A percentile compares a stretch with the other conserved stretches of the same genome.
phyloP scores from a whole-genome alignment of 441 rosid genomes.

The Adansonia madagascariensis region DNA sequence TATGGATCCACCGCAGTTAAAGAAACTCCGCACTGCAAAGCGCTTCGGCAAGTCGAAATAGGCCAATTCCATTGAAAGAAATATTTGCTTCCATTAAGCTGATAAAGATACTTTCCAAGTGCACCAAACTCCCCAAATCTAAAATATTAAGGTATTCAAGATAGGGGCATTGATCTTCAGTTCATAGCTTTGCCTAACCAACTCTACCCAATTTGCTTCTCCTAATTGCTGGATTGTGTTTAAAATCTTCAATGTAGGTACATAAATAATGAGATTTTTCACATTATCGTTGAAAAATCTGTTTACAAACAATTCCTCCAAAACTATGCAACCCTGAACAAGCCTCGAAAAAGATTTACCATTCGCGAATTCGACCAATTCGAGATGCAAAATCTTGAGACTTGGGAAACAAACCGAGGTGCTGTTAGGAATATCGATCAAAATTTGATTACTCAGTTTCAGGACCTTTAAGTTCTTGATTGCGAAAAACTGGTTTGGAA shows the following conservation, averaged over 20 bases:
- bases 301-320: not conserved
- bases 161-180: not conserved
- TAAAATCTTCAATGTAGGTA: not conserved
- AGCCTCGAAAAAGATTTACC: not conserved
- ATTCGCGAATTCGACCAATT: not conserved
- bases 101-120: not conserved
- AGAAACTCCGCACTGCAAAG: not conserved
- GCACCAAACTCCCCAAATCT: not conserved
- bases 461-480: not conserved
- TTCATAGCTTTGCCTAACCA: not conserved
- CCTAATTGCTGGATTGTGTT: not conserved
- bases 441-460: slow-evolving; percentile 1
- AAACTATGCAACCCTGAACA: not conserved
- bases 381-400: slow-evolving; percentile 1
- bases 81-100: not conserved
- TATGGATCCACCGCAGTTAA: not conserved
- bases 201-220: not conserved
- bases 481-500: not conserved
- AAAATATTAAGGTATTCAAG: not conserved
- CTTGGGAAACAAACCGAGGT: not conserved
- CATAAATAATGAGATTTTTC: not conserved
- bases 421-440: not conserved
- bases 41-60: not conserved
- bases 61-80: not conserved
- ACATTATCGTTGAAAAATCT: not conserved